Conservation (phyloP, 2,329 filamentous ascomycete genomes). For the Domatiomyces globalis region DNA sequence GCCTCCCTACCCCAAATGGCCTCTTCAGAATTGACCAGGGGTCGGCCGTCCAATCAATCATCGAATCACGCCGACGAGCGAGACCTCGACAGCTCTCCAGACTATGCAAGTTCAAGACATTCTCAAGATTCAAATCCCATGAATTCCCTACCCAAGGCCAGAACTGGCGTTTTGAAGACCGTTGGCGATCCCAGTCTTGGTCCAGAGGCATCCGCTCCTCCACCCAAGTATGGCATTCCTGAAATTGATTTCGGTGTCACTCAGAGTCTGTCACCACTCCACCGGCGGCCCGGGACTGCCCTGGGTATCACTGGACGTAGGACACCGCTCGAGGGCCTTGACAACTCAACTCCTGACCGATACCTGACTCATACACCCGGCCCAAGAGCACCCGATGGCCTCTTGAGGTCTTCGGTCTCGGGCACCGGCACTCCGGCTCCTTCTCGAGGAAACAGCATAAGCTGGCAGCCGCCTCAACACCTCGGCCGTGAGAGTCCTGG, state of each 20-base stretch:
- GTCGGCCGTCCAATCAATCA: conserved; percentile 20
- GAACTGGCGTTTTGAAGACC: conserved; percentile 67
- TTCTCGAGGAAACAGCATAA: conserved; percentile 41
- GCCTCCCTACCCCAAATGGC: conserved; percentile 1
- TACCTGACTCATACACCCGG: neutral
- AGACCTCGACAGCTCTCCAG: conserved; percentile 51
- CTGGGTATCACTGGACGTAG: conserved; percentile 29
- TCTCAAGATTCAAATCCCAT: conserved; percentile 27
- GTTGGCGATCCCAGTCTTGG: conserved; percentile 35
- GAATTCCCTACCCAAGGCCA: conserved; percentile 41
- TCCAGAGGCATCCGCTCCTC: conserved; percentile 30
- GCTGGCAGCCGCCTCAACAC: conserved; percentile 62
- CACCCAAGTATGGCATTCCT: conserved; percentile 41
- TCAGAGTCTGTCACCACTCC: conserved; percentile 38
- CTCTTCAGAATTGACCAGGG: conserved; percentile 19
- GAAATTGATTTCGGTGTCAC: conserved; percentile 71
- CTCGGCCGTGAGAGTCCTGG: conserved; percentile 32
- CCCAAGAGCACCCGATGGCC: neutral
- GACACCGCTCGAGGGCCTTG: conserved; percentile 8
- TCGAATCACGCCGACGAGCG: conserved; percentile 39
- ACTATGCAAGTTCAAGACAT: conserved; percentile 59
- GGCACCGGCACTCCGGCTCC: conserved; percentile 17
- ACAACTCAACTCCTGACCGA: conserved; percentile 5
- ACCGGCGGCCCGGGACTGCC: conserved; percentile 41
- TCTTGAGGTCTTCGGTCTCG: conserved; percentile 19